Conservation (phyloP, 257 asterid genomes). For the Solanum paucissectum region DNA sequence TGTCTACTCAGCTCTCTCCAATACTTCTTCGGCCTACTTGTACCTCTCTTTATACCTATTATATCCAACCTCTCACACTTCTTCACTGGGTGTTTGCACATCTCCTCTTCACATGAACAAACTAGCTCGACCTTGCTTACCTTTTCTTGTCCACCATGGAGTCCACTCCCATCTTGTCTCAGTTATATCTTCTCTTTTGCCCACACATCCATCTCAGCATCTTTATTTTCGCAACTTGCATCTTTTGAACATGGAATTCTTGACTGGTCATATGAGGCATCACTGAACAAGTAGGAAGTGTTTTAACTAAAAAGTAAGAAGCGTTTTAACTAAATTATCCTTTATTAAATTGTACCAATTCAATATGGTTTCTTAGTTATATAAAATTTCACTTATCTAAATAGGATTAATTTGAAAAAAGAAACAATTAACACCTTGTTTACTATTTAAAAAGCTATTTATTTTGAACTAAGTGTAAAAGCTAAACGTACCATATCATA, state of each 20-base stretch:
- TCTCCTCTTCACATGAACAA: background rate
- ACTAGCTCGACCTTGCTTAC: background rate
- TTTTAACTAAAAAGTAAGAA: too few relatives aligned
- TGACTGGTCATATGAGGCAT: background rate
- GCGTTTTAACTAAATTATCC: background rate
- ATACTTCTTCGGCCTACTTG: background rate
- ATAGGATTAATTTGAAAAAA: too few relatives aligned
- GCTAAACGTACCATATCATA: too few relatives aligned
- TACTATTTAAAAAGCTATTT: too few relatives aligned
- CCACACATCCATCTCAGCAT: background rate
- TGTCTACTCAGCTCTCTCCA: background rate
- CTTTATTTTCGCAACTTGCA: background rate
- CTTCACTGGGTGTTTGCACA: background rate
- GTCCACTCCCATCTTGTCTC: background rate
- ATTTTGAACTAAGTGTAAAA: too few relatives aligned
- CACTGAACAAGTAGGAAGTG: too few relatives aligned
- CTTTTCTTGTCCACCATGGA: background rate
- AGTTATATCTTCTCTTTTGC: background rate
- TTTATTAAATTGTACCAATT: too few relatives aligned
- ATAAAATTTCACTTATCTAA: too few relatives aligned
- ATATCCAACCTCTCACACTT: background rate
- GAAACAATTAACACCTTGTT: too few relatives aligned
- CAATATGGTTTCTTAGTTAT: too few relatives aligned
- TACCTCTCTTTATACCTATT: background rate
- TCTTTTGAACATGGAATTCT: background rate